These are phyloP conservation scores for Hypoxylon sp. DNA, from an alignment of 2,329 filamentous ascomycete genomes.

Conservation along the genomic window DNA sequence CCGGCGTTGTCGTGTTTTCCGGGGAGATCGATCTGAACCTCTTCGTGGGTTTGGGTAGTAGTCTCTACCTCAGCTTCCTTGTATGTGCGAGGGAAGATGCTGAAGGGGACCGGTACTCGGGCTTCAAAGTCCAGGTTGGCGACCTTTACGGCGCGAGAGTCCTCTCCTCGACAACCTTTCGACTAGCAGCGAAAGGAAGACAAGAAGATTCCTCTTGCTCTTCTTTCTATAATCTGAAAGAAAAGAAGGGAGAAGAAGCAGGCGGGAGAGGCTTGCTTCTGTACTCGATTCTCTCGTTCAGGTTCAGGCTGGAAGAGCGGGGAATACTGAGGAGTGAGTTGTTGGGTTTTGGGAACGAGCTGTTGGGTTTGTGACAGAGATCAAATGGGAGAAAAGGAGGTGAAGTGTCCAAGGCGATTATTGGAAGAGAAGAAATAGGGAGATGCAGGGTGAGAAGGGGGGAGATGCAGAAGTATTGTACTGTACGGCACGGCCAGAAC, in stretches of 20 bases:
- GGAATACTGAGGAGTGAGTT: conserved; percentile 41
- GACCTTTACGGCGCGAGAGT: conserved; percentile 68
- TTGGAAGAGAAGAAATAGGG: conserved; percentile 47
- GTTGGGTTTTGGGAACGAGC: conserved; percentile 28
- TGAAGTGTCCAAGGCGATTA: conserved; percentile 44
- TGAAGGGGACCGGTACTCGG: conserved; percentile 98
- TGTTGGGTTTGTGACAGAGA: conserved; percentile 36
- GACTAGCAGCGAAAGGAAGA: conserved; percentile 66
- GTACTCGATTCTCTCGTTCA: conserved; percentile 48
- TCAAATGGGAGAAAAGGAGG: conserved; percentile 44
- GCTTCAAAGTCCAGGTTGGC: conserved; percentile 99
- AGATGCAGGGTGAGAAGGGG: conserved; percentile 29
- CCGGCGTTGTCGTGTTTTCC: conserved; percentile 77
- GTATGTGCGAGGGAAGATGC: conserved; percentile 99
- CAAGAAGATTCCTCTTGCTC: conserved; percentile 71
- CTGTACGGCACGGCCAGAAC: conserved; percentile 29
- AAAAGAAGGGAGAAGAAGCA: conserved; percentile 52
- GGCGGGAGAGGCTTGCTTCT: conserved; percentile 46
- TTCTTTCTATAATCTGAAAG: conserved; percentile 58
- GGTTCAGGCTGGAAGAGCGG: conserved; percentile 46
- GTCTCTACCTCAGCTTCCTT: conserved; percentile 65
- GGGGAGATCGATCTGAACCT: conserved; percentile 82
- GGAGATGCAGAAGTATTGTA: conserved; percentile 33
- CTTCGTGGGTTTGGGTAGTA: conserved; percentile 77
- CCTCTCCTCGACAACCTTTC: conserved; percentile 56